Conservation (phyloP, 768 basidiomycete species). For the Mycena capillaripes region DNA sequence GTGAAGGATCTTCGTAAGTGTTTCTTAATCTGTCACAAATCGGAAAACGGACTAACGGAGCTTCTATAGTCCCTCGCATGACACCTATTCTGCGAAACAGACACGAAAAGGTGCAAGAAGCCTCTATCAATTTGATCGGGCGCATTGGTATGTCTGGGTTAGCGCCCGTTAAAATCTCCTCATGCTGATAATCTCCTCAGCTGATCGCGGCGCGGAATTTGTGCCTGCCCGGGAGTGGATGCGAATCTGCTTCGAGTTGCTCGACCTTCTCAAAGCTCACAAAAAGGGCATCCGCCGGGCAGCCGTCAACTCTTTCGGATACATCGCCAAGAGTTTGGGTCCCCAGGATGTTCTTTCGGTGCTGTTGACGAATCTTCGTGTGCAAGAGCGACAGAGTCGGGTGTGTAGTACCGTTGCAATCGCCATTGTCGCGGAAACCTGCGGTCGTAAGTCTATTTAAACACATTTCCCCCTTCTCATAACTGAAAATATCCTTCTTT, state of each 20-base stretch:
- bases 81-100: constrained; percentile 99
- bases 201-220: constrained; percentile 99
- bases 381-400: constrained; percentile 98
- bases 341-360: constrained; percentile 98
- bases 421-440: constrained; percentile 95
- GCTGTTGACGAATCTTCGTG: constrained; percentile 94
- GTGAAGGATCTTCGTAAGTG: constrained; percentile 97
- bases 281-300: constrained; percentile 99
- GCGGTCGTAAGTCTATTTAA: constrained; percentile 70
- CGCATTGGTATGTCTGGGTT: constrained; percentile 77
- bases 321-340: constrained; percentile 99
- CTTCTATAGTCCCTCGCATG: constrained; percentile 91
- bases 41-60: constrained; percentile 16
- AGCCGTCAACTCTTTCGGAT: constrained; percentile 99
- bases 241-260: constrained; percentile 98
- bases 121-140: constrained; percentile 99
- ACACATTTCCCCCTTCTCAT: neutral
- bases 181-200: constrained; percentile 47
- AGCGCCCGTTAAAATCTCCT: constrained; percentile 11
- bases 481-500: constrained; percentile 20
- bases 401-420: constrained; percentile 99
- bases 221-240: constrained; percentile 99
- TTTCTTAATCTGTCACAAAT: constrained; percentile 11
- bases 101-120: constrained; percentile 99
- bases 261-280: constrained; percentile 97